phyloP scores from a whole-genome alignment of 345 rosid species.

The Aquilaria malaccensis region DNA sequence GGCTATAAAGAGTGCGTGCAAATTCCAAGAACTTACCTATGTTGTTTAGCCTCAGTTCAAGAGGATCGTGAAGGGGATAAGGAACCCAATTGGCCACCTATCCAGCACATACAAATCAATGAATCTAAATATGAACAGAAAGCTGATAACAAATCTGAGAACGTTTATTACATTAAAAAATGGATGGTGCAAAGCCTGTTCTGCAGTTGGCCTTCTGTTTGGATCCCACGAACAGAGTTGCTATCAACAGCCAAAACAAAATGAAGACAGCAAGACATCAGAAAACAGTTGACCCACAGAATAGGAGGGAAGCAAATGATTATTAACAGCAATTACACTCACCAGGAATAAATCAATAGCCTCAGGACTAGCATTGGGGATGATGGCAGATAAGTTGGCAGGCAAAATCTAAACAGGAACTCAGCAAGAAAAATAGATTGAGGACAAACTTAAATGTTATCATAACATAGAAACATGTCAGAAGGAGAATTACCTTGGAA shows the following conservation, averaged over 20 bases:
- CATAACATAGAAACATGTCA: background rate
- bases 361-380: constrained; percentile 74
- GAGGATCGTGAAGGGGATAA: constrained; percentile 54
- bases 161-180: constrained; percentile 64
- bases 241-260: constrained; percentile 30
- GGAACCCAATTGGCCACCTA: constrained; percentile 62
- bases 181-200: constrained; percentile 80
- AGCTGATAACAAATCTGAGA: constrained; percentile 9
- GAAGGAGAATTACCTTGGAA: constrained; percentile 42
- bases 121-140: constrained; percentile 7
- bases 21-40: constrained; percentile 40
- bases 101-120: constrained; percentile 19
- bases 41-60: constrained; percentile 68
- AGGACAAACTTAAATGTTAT: background rate
- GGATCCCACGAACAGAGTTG: constrained; percentile 93
- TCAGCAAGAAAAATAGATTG: constrained; percentile 6
- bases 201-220: constrained; percentile 81
- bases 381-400: constrained; percentile 48
- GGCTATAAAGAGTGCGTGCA: background rate
- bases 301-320: background rate
- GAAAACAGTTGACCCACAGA: background rate
- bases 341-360: constrained; percentile 85
- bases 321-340: constrained; percentile 10
- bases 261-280: constrained; percentile 9
- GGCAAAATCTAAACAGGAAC: constrained; percentile 46